Conservation (phyloP, 768 basidiomycete species). For the Phlebiopsis gigantea region DNA sequence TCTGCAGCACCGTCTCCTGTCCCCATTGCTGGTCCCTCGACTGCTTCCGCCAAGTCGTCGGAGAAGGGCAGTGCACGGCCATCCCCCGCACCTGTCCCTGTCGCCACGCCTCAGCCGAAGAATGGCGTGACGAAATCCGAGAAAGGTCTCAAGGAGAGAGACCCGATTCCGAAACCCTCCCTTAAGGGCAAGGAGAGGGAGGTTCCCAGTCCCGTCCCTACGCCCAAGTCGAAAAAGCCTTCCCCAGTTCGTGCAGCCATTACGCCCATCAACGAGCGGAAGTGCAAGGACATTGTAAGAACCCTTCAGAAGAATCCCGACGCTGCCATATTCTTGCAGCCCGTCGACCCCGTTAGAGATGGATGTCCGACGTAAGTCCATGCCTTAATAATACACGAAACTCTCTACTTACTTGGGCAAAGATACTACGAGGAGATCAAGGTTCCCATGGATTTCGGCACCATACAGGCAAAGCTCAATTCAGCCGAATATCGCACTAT, state of each 20-base stretch:
- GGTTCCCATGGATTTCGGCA: constrained; percentile 91
- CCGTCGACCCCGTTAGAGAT: constrained; percentile 79
- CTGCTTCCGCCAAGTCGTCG: constrained; percentile 17
- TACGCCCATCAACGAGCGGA: constrained; percentile 73
- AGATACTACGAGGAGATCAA: constrained; percentile 92
- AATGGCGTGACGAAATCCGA: constrained; percentile 3
- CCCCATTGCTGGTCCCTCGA: constrained; percentile 10
- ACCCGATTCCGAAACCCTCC: constrained; percentile 33
- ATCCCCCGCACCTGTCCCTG: constrained; percentile 12
- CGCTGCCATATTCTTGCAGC: constrained; percentile 65
- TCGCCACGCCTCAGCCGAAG: constrained; percentile 14
- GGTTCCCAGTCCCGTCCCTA: constrained; percentile 33
- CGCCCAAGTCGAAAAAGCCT: constrained; percentile 32
- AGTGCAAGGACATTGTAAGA: constrained; percentile 70
- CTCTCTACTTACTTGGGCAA: not conserved
- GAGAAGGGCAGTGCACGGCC: constrained; percentile 33
- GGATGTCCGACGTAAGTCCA: constrained; percentile 85
- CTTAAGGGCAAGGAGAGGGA: constrained; percentile 70
- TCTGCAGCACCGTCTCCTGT: constrained; percentile 12
- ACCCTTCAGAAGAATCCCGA: constrained; percentile 57
- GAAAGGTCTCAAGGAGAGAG: constrained; percentile 8
- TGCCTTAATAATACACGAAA: not conserved
- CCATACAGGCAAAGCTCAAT: constrained; percentile 65
- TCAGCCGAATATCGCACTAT: constrained; percentile 68
- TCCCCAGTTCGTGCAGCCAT: constrained; percentile 21